These are phyloP conservation scores for Xylariomycetidae sp. DNA, from an alignment of 2,329 filamentous ascomycete genomes.

Conservation along the genomic window DNA sequence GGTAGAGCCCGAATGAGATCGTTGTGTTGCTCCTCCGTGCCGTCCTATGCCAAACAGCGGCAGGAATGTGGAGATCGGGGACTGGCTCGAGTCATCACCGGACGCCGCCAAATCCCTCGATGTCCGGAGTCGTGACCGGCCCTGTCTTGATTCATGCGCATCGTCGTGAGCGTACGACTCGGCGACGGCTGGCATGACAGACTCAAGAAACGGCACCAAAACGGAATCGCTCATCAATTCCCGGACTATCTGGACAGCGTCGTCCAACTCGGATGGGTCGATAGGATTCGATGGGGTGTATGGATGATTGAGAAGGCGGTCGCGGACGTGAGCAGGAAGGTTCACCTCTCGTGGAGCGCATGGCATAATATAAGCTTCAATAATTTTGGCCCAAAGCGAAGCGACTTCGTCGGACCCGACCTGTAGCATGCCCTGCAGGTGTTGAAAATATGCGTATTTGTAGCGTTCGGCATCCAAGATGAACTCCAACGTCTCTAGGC, in stretches of 20 bases:
- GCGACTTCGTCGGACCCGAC: conserved; percentile 62
- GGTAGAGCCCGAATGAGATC: conserved; percentile 40
- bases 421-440: conserved; percentile 36
- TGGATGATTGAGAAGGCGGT: conserved; percentile 66
- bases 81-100: conserved; percentile 36
- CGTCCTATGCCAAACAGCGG: conserved; percentile 38
- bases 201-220: conserved; percentile 84
- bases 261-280: conserved; percentile 69
- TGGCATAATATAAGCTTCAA: conserved; percentile 85
- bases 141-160: conserved; percentile 29
- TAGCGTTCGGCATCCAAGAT: conserved; percentile 92
- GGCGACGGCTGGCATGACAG: conserved; percentile 36
- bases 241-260: conserved; percentile 82
- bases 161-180: conserved; percentile 34
- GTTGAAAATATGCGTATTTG: conserved; percentile 50
- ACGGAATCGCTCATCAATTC: conserved; percentile 98
- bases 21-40: conserved; percentile 29
- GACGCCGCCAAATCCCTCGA: conserved; percentile 29
- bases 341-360: conserved; percentile 87
- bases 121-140: conserved; percentile 35
- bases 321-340: conserved; percentile 78
- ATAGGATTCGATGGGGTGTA: conserved; percentile 58
- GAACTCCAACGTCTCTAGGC: conserved; percentile 92
- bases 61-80: conserved; percentile 39
- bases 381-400: conserved; percentile 79